Evolutionary conservation across 192 early-diverging fungal species (phyloP), one percentile per base, ranked within the genome.

Genomic region (Jimgerdemannia lactiflua): DNA sequence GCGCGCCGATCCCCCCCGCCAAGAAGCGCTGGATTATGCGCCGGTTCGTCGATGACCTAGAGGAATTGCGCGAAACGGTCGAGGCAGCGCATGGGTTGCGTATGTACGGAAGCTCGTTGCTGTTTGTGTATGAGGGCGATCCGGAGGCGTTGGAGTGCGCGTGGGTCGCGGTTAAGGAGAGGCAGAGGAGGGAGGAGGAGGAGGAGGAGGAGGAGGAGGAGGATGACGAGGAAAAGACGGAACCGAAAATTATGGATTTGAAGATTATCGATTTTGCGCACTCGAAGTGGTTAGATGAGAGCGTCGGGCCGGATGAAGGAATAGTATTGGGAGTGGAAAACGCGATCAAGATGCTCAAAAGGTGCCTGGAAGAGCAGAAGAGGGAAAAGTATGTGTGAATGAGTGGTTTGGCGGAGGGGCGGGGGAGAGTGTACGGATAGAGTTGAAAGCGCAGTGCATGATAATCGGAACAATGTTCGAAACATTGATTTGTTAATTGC

Each of bases 211-310:
- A 79, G 39, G 75, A 66, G 18, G 44, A 64, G 63, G 43, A 78
- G 9, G 79, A 18, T 0, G 76, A 69, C 19, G 67, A 65, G 0
- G 71, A 54, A 8, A 64, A 69, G 10, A 67, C 43, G 43, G 70
- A 69, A 3, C 79, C 80, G 7, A 88, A 89, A 65, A 68, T 92
- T 67, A 83, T 89, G 2, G 89, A 94, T 72, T 77, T 94, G 70
- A 88, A 88, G 40, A 66, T 94, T 10, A 97, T 98, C 74, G 97
- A 98, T 79, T 97, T 97, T 92, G 94, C 91, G 3, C 96, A 96
- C 81, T 92, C 94, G 14, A 81, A 85, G 63, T 95, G 94, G 81
- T 10, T 18, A 14, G 49, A 59, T 6, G 49, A 59, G 49, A 59
- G 49, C 49, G 49, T 2, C 49, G 49, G 49, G 49, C 49, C 8